Percentiles rank a stretch among this genome's conserved stretches.
phyloP scores from a whole-genome alignment of 176 grass and related monocot species.

The Eleusine coracana region DNA sequence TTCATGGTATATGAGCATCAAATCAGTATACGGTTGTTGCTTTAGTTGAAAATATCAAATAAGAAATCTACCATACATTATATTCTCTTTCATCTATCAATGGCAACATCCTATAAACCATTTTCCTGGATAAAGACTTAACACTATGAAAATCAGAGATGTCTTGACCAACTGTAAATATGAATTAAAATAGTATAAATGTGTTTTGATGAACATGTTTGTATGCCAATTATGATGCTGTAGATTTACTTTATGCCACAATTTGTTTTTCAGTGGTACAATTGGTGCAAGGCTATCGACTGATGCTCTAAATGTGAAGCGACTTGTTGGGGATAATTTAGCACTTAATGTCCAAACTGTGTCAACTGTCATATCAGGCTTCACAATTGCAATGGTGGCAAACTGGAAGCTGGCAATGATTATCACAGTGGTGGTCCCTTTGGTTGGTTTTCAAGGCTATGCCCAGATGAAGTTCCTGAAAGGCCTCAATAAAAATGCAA shows the following conservation, averaged over 20 bases:
- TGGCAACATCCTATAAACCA: not conserved
- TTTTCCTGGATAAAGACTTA: not conserved
- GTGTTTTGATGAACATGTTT: not conserved
- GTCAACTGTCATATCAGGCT: constrained; percentile 61
- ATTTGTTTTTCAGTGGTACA: constrained; percentile 57
- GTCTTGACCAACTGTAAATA: not conserved
- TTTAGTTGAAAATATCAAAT: not conserved
- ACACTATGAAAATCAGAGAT: not conserved
- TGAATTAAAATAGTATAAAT: not conserved
- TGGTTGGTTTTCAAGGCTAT: constrained; percentile 67
- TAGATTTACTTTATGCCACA: not conserved
- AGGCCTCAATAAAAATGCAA: constrained; percentile 69
- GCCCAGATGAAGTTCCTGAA: constrained; percentile 69
- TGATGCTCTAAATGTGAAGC: constrained; percentile 76
- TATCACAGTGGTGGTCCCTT: constrained; percentile 66
- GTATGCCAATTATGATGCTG: not conserved
- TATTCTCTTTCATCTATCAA: not conserved
- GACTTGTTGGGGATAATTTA: constrained; percentile 76
- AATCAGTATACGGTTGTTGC: not conserved
- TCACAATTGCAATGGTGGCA: constrained; percentile 67
- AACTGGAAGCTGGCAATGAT: constrained; percentile 81
- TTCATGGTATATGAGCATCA: not conserved
- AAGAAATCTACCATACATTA: not conserved
- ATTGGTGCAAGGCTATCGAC: constrained; percentile 76
- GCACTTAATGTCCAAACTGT: constrained; percentile 69